Evolutionary conservation across 2,329 filamentous ascomycete species (phyloP).

Genomic region (Cladosporium colombiae): DNA sequence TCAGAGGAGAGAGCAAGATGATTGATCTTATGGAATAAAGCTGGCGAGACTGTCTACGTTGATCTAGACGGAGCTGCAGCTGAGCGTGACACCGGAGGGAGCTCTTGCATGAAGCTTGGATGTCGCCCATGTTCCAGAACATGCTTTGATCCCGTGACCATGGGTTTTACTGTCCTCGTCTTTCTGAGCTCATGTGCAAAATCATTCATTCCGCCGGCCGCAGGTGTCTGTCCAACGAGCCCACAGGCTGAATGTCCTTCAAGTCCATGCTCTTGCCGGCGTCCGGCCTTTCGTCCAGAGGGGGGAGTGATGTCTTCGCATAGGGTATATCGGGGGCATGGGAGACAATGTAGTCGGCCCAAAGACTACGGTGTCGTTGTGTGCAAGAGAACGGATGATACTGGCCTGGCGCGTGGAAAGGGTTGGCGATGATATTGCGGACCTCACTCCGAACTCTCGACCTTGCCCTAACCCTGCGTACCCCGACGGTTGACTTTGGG

Average conservation of each 20-base stretch:
- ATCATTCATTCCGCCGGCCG: neutral
- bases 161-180: neutral
- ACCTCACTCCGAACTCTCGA: neutral
- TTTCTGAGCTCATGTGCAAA: neutral
- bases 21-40: neutral
- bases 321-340: too few species aligned
- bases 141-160: neutral
- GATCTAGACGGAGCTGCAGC: neutral
- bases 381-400: neutral
- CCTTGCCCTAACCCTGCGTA: neutral
- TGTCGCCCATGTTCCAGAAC: neutral
- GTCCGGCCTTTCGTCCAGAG: neutral
- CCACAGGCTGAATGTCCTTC: neutral
- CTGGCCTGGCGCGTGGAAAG: too few species aligned
- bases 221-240: neutral
- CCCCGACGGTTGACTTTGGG: too few species aligned
- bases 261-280: neutral
- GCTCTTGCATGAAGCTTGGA: neutral
- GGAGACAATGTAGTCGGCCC: too few species aligned
- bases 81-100: neutral
- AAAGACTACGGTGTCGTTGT: neutral
- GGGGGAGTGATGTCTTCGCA: too few species aligned
- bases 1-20: neutral
- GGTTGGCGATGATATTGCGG: neutral
- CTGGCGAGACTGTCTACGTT: neutral